Conservation (phyloP, 495 filamentous ascomycete genomes). For the Pseudotulostoma volvatum region DNA sequence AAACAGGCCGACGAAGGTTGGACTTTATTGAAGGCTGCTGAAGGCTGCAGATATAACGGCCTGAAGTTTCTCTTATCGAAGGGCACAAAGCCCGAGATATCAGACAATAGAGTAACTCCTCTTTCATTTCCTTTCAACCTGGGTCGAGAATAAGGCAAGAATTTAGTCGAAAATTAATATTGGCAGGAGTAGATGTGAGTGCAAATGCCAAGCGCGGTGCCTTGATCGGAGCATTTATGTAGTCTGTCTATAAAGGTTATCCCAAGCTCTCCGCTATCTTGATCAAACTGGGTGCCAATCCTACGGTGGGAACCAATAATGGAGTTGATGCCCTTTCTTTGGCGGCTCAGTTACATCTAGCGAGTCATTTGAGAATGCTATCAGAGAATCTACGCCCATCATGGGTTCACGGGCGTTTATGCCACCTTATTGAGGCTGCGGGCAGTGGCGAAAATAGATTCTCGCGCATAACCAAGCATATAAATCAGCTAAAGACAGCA, state of each 20-base stretch:
- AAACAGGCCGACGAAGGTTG: not conserved
- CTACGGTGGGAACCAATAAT: slow-evolving; percentile 5
- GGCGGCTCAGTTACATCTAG: slow-evolving; percentile 10
- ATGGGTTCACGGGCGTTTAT: slow-evolving; percentile 6
- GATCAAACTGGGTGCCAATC: slow-evolving; percentile 10
- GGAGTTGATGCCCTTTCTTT: slow-evolving; percentile 12
- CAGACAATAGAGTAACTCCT: slow-evolving; percentile 12
- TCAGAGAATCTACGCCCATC: slow-evolving; percentile 10
- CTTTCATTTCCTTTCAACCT: slow-evolving; percentile 12
- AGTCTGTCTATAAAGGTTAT: slow-evolving; percentile 11
- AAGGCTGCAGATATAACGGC: slow-evolving; percentile 8
- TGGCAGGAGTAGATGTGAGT: slow-evolving; percentile 15
- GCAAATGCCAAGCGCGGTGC: slow-evolving; percentile 9
- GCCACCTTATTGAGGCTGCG: slow-evolving; percentile 7
- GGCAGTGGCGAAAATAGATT: slow-evolving; percentile 12
- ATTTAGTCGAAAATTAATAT: slow-evolving; percentile 10
- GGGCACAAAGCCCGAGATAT: slow-evolving; percentile 3
- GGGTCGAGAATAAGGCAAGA: slow-evolving; percentile 7
- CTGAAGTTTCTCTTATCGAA: slow-evolving; percentile 5
- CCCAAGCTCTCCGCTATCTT: slow-evolving; percentile 9
- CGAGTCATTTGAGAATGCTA: slow-evolving; percentile 9
- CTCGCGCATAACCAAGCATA: slow-evolving; percentile 10
- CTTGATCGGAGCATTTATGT: slow-evolving; percentile 14
- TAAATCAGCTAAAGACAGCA: slow-evolving; percentile 8
- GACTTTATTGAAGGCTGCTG: slow-evolving; percentile 8